These are phyloP conservation scores for Eutrema yunnanense DNA, from an alignment of 345 rosid genomes.

Conservation along the genomic window DNA sequence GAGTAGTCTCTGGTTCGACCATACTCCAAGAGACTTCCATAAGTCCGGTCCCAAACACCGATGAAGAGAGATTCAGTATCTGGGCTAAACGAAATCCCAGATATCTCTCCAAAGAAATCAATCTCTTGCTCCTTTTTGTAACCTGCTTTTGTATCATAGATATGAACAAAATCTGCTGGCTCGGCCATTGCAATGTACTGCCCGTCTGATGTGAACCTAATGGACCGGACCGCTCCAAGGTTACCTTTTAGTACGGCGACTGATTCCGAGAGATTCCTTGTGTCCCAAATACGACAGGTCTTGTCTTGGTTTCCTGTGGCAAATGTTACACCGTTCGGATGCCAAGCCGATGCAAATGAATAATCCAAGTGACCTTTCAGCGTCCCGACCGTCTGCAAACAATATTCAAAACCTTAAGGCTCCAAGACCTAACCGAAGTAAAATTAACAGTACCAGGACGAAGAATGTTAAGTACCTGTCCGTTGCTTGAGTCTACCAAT, in stretches of 20 bases:
- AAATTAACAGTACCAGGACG: background rate
- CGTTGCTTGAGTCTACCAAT: constrained; percentile 56
- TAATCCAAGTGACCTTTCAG: constrained; percentile 62
- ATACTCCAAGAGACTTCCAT: constrained; percentile 79
- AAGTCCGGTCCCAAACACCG: constrained; percentile 85
- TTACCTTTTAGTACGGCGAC: constrained; percentile 62
- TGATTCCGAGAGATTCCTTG: constrained; percentile 50
- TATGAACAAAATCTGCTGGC: constrained; percentile 84
- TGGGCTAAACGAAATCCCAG: constrained; percentile 75
- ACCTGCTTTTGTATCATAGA: constrained; percentile 51
- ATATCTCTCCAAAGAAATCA: constrained; percentile 81
- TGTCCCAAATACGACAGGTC: constrained; percentile 74
- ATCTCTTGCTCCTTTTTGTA: constrained; percentile 71
- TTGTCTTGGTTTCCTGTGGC: constrained; percentile 87
- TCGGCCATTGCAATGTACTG: constrained; percentile 68
- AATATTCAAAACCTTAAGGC: background rate
- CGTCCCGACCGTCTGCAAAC: constrained; percentile 39
- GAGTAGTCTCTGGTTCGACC: constrained; percentile 58
- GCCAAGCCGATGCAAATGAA: constrained; percentile 86
- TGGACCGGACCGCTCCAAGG: constrained; percentile 66
- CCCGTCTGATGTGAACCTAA: constrained; percentile 63
- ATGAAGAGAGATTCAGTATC: constrained; percentile 71
- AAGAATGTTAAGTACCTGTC: constrained; percentile 40
- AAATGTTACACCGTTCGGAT: constrained; percentile 66
- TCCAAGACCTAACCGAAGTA: background rate